phyloP scores from a whole-genome alignment of 345 rosid genomes.

The Sonneratia caseolaris region DNA sequence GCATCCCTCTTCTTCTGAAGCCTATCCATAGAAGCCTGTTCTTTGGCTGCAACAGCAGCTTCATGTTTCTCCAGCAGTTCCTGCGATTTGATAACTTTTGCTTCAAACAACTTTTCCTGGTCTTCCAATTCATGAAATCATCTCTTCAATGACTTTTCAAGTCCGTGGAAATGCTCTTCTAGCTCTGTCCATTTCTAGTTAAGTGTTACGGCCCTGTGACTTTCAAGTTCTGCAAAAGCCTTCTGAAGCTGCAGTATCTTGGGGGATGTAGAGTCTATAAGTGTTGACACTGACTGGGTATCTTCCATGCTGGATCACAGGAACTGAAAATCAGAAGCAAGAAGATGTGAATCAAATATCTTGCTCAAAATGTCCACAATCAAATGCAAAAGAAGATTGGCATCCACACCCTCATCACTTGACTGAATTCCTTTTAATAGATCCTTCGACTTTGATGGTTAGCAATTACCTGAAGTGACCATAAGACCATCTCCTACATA shows the following conservation, averaged over 20 bases:
- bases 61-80: conserved; percentile 63
- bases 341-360: background rate
- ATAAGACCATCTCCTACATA: background rate
- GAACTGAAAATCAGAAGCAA: conserved; percentile 1
- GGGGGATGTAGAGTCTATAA: conserved; percentile 71
- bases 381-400: background rate
- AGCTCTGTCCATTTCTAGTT: conserved; percentile 93
- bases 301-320: conserved; percentile 50
- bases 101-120: conserved; percentile 72
- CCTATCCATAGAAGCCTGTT: conserved; percentile 59
- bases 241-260: conserved; percentile 98
- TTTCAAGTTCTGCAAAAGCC: conserved; percentile 98
- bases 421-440: background rate
- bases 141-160: conserved; percentile 94
- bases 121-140: conserved; percentile 96
- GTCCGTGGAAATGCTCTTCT: conserved; percentile 97
- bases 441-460: background rate
- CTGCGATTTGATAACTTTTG: conserved; percentile 64
- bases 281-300: conserved; percentile 54
- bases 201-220: conserved; percentile 78
- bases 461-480: background rate
- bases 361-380: background rate
- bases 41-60: conserved; percentile 82
- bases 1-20: conserved; percentile 90
- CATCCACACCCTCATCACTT: background rate